Percentiles rank a stretch among this genome's conserved stretches.
These are phyloP conservation scores for Podila epigama DNA, from an alignment of 192 early-diverging fungal genomes.

Conservation along the genomic window DNA sequence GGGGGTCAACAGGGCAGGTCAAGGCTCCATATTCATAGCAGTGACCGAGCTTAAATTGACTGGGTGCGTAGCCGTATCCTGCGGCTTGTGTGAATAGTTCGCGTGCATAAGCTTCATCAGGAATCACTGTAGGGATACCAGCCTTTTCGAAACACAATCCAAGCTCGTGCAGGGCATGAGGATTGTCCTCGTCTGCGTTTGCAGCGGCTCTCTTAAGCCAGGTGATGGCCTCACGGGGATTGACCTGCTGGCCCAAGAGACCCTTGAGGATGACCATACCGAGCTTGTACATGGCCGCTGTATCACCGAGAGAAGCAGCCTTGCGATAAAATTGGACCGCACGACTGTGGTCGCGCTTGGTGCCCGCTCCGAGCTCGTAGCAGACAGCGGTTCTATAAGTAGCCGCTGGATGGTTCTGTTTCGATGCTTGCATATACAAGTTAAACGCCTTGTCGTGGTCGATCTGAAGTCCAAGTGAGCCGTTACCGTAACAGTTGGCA, in stretches of 20 bases:
- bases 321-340: slow-evolving; percentile 94
- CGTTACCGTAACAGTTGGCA: slow-evolving; percentile 89
- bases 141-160: slow-evolving; percentile 62
- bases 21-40: slow-evolving; percentile 96
- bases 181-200: slow-evolving; percentile 90
- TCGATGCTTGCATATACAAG: slow-evolving; percentile 91
- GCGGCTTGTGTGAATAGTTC: slow-evolving; percentile 94
- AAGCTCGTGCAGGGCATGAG: slow-evolving; percentile 94
- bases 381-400: slow-evolving; percentile 96
- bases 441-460: slow-evolving; percentile 92
- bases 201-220: slow-evolving; percentile 94
- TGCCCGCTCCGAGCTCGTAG: slow-evolving; percentile 96
- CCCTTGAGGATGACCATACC: slow-evolving; percentile 93
- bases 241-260: slow-evolving; percentile 71
- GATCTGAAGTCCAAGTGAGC: slow-evolving; percentile 74
- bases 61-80: slow-evolving; percentile 90
- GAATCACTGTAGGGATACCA: slow-evolving; percentile 72
- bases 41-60: slow-evolving; percentile 91
- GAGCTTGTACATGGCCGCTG: slow-evolving; percentile 97
- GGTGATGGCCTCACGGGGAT: slow-evolving; percentile 91
- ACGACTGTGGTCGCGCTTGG: slow-evolving; percentile 79
- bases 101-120: slow-evolving; percentile 87
- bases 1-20: slow-evolving; percentile 83
- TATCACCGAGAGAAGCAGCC: slow-evolving; percentile 88
- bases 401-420: slow-evolving; percentile 89